Percentiles rank a stretch among this genome's conserved stretches.
These are phyloP conservation scores for Geranomyces variabilis DNA, from an alignment of 192 early-diverging fungal genomes.

Conservation along the genomic window DNA sequence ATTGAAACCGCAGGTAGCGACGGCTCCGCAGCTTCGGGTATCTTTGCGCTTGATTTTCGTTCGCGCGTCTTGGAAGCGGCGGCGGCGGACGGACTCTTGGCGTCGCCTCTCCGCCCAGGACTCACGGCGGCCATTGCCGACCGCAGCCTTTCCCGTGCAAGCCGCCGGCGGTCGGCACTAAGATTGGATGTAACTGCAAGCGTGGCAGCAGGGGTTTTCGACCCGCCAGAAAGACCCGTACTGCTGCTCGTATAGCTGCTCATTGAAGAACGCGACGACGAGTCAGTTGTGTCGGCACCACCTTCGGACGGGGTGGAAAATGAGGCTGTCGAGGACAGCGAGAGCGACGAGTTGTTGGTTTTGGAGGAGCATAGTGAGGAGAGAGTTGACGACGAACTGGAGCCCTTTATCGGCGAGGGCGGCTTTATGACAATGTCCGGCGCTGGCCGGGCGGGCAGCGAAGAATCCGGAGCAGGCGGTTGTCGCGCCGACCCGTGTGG, in stretches of 20 bases:
- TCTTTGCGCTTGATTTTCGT: not conserved
- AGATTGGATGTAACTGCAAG: not conserved
- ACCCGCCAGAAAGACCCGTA: not conserved
- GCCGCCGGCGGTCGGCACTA: conserved; percentile 10
- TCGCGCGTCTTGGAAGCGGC: not conserved
- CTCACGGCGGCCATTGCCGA: conserved; percentile 25
- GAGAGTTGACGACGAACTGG: conserved; percentile 3
- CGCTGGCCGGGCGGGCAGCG: no score
- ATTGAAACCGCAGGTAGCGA: not conserved
- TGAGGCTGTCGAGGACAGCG: not conserved
- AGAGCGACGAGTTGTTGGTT: not conserved
- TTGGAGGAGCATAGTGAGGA: conserved; percentile 4
- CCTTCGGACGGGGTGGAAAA: not conserved
- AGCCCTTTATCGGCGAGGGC: not conserved
- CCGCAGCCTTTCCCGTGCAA: conserved; percentile 18
- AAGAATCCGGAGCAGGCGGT: no score
- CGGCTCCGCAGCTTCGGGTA: not conserved
- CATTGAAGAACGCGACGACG: not conserved
- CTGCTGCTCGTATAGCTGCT: conserved; percentile 1
- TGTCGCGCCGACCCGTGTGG: no score
- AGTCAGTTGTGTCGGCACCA: not conserved
- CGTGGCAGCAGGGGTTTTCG: not conserved
- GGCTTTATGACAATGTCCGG: no score
- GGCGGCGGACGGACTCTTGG: not conserved
- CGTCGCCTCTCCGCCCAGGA: not conserved